Conservation (phyloP, 73 alveolate genomes). For the Effrenium voratum region DNA sequence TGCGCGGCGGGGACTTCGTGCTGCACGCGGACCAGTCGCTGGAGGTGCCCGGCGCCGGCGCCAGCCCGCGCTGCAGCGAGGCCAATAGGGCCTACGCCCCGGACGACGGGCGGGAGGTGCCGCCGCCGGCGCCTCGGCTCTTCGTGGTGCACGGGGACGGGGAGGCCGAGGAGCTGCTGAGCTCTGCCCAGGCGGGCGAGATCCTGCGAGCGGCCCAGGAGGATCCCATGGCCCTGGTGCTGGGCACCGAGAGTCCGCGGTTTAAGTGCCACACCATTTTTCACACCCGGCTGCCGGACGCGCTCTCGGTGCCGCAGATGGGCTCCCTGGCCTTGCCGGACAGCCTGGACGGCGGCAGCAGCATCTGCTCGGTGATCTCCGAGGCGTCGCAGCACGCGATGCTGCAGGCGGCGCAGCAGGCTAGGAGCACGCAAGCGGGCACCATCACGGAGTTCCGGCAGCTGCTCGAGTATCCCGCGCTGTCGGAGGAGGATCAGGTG, state of each 20-base stretch:
- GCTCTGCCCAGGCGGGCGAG: slow-evolving; percentile 6
- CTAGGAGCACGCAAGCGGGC: slow-evolving; percentile 57
- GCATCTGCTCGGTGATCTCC: slow-evolving; percentile 58
- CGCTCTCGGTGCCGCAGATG: slow-evolving; percentile 79
- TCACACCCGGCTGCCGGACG: slow-evolving; percentile 78
- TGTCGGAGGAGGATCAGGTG: slow-evolving; percentile 76
- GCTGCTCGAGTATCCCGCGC: slow-evolving; percentile 52
- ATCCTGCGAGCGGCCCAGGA: slow-evolving; percentile 52
- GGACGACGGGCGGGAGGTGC: neutral
- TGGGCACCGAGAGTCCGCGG: slow-evolving; percentile 35
- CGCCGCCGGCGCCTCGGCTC: slow-evolving; percentile 42
- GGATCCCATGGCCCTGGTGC: slow-evolving; percentile 40
- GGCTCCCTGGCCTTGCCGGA: slow-evolving; percentile 72
- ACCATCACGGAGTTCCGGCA: slow-evolving; percentile 77
- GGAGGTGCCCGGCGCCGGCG: slow-evolving; percentile 31
- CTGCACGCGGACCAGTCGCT: slow-evolving; percentile 69
- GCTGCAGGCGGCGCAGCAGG: slow-evolving; percentile 10
- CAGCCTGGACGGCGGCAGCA: slow-evolving; percentile 77
- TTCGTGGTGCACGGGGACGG: slow-evolving; percentile 67
- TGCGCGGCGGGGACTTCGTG: slow-evolving; percentile 17
- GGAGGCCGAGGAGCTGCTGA: slow-evolving; percentile 75
- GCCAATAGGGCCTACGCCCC: slow-evolving; percentile 27
- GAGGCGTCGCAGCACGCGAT: slow-evolving; percentile 55
- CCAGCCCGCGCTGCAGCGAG: slow-evolving; percentile 26
- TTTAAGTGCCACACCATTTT: slow-evolving; percentile 76